A percentile compares a stretch with the other conserved stretches of the same genome.
These are phyloP conservation scores for Trametes pubescens DNA, from an alignment of 1,284 basidiomycete species.

Conservation along the genomic window DNA sequence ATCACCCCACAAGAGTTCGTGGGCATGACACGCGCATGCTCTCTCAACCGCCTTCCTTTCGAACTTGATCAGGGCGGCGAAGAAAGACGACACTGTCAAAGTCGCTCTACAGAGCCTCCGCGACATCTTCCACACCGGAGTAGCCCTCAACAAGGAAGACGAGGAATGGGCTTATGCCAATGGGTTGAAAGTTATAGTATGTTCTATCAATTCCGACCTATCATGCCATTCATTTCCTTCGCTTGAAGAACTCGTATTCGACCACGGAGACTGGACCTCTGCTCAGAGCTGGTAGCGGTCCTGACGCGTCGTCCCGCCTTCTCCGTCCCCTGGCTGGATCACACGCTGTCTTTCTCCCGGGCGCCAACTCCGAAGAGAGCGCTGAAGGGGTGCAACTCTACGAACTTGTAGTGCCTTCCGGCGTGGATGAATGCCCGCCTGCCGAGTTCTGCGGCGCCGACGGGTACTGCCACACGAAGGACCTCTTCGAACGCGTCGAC, in stretches of 20 bases:
- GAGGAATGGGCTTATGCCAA: slow-evolving; percentile 28
- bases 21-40: slow-evolving; percentile 18
- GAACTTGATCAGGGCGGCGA: slow-evolving; percentile 19
- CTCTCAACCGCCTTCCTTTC: slow-evolving; percentile 26
- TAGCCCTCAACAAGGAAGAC: slow-evolving; percentile 22
- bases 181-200: slow-evolving; percentile 14
- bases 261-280: slow-evolving; percentile 28
- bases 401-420: slow-evolving; percentile 23
- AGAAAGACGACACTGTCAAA: slow-evolving; percentile 5
- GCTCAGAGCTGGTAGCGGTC: slow-evolving; percentile 5
- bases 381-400: slow-evolving; percentile 15
- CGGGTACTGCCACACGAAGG: slow-evolving; percentile 30
- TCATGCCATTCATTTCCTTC: not conserved
- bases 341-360: slow-evolving; percentile 13
- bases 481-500: slow-evolving; percentile 27
- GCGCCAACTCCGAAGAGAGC: not conserved
- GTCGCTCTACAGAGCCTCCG: not conserved
- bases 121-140: slow-evolving; percentile 4
- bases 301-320: slow-evolving; percentile 12
- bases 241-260: slow-evolving; percentile 12
- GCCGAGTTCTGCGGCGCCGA: slow-evolving; percentile 14
- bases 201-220: not conserved
- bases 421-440: slow-evolving; percentile 24
- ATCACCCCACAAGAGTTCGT: slow-evolving; percentile 23
- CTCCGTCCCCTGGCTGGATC: slow-evolving; percentile 18